These are phyloP conservation scores for Penicillium sp. DNA, from an alignment of 2,329 filamentous ascomycete genomes.

Conservation along the genomic window DNA sequence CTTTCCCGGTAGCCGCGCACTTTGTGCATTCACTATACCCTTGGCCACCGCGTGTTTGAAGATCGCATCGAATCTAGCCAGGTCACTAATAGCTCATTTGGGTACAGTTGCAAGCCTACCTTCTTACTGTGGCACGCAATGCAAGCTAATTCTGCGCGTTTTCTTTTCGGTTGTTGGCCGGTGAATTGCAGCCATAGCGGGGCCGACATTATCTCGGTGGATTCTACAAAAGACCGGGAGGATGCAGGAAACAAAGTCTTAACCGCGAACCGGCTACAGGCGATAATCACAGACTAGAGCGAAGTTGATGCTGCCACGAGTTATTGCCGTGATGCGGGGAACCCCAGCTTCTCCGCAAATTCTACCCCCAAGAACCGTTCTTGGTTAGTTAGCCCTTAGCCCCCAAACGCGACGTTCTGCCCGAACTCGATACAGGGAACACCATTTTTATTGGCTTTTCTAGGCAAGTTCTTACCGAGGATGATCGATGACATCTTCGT, in stretches of 20 bases:
- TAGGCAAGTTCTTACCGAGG: too few relatives aligned
- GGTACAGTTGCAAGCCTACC: not conserved
- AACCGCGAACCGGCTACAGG: not conserved
- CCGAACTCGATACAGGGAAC: not conserved
- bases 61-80: constrained; percentile 16
- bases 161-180: constrained; percentile 16
- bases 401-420: not conserved
- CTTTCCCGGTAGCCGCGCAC: constrained; percentile 13
- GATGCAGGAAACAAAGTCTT: not conserved
- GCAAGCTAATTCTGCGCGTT: constrained; percentile 16
- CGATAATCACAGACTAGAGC: not conserved
- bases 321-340: not conserved
- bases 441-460: too few relatives aligned
- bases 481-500: too few relatives aligned
- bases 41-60: constrained; percentile 13
- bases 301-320: not conserved
- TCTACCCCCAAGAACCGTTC: not conserved
- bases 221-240: not conserved
- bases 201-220: constrained; percentile 7
- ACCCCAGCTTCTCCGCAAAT: constrained; percentile 1
- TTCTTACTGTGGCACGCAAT: constrained; percentile 18
- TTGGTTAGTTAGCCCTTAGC: not conserved
- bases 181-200: constrained; percentile 16
- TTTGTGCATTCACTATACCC: constrained; percentile 15
- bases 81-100: not conserved